Evolutionary conservation across 371 early-diverging fungal genomes (phyloP).

Genomic region (Mortierella sp.): DNA sequence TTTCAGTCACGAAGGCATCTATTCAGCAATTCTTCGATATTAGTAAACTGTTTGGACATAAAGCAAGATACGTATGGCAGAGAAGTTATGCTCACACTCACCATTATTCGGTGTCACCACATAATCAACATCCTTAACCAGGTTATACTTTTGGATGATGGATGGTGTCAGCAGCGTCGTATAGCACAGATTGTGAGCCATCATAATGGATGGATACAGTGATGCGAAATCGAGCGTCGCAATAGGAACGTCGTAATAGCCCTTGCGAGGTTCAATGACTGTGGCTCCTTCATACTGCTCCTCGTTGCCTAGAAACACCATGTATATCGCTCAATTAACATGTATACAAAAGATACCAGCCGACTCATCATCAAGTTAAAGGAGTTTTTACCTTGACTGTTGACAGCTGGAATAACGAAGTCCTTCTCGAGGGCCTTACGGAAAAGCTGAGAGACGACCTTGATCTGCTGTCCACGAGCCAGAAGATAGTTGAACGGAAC

Average conservation of each 20-base stretch:
- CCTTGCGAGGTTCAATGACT: slow-evolving; percentile 98
- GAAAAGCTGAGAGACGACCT: slow-evolving; percentile 97
- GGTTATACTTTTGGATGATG: slow-evolving; percentile 68
- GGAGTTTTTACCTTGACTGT: slow-evolving; percentile 79
- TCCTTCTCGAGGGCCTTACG: slow-evolving; percentile 89
- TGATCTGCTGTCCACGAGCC: slow-evolving; percentile 98
- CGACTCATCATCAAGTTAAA: no score
- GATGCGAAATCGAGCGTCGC: slow-evolving; percentile 99
- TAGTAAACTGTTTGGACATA: background rate
- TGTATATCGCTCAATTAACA: no score
- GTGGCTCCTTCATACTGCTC: slow-evolving; percentile 98
- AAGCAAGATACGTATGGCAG: background rate
- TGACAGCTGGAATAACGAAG: slow-evolving; percentile 93
- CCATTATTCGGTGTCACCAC: slow-evolving; percentile 89
- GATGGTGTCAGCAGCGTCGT: slow-evolving; percentile 86
- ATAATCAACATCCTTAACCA: slow-evolving; percentile 87
- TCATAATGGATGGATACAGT: slow-evolving; percentile 99
- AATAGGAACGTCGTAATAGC: slow-evolving; percentile 97
- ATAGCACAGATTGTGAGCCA: slow-evolving; percentile 99
- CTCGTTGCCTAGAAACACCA: slow-evolving; percentile 67
- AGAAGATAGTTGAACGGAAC: slow-evolving; percentile 98
- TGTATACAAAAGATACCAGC: no score
- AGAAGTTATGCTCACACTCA: slow-evolving; percentile 37
- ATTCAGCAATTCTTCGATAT: background rate
- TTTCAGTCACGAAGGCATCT: slow-evolving; percentile 88